Percentiles rank a stretch among this genome's conserved stretches.
phyloP scores from a whole-genome alignment of 2,329 filamentous ascomycete genomes.

The Balansia obtecta region DNA sequence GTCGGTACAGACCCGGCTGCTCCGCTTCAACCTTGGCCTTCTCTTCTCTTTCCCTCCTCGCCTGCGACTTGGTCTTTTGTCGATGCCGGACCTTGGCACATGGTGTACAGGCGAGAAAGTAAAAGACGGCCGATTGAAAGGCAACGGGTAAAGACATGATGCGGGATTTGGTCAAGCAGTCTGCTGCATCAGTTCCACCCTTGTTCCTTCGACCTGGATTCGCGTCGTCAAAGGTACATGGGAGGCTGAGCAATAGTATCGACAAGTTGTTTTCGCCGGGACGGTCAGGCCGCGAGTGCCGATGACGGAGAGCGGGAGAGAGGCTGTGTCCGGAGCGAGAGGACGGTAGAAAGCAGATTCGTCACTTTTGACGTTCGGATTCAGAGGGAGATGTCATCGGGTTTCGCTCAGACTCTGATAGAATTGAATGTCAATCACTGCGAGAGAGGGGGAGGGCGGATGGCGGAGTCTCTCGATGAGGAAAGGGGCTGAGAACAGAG shows the following conservation, averaged over 20 bases:
- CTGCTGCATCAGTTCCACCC: constrained; percentile 2
- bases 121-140: constrained; percentile 67
- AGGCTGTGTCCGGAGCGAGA: neutral
- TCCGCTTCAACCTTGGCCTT: constrained; percentile 53
- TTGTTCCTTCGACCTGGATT: constrained; percentile 5
- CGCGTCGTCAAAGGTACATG: constrained; percentile 8
- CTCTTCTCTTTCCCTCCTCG: constrained; percentile 53
- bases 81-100: constrained; percentile 61
- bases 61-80: constrained; percentile 57
- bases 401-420: neutral
- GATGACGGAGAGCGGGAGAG: neutral
- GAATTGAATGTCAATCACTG: neutral
- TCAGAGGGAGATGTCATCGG: neutral
- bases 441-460: neutral
- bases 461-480: neutral
- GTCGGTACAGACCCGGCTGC: constrained; percentile 62
- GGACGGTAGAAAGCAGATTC: neutral
- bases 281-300: neutral
- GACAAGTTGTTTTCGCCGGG: neutral
- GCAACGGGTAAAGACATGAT: constrained; percentile 40
- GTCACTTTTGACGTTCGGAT: neutral
- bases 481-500: constrained; percentile 1
- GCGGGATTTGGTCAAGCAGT: constrained; percentile 5
- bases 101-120: constrained; percentile 64
- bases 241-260: constrained; percentile 1